phyloP scores from a whole-genome alignment of 495 filamentous ascomycete genomes.

The Neurospora sp. region DNA sequence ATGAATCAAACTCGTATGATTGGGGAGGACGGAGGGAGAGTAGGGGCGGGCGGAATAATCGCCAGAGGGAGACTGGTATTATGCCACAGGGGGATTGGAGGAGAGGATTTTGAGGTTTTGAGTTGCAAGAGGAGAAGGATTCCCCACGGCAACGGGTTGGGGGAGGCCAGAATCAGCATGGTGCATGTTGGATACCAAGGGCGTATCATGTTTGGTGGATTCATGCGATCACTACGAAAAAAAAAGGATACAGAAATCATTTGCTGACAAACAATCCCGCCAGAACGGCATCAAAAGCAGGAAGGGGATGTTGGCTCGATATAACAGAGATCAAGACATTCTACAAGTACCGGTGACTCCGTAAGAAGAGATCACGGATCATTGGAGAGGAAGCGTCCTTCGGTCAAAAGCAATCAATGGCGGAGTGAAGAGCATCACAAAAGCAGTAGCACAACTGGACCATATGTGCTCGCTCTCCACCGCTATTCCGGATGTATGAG shows the following conservation, averaged over 20 bases:
- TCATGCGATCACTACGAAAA: too few relatives aligned
- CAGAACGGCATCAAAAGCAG: not conserved
- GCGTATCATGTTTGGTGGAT: not conserved
- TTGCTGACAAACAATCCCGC: not conserved
- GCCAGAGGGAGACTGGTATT: not conserved
- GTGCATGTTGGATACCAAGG: not conserved
- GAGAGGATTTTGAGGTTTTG: constrained; percentile 26
- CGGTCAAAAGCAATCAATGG: not conserved
- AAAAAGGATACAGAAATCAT: too few relatives aligned
- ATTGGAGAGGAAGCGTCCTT: not conserved
- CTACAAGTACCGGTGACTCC: too few relatives aligned
- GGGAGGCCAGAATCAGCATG: not conserved
- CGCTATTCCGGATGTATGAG: not conserved
- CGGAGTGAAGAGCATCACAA: not conserved
- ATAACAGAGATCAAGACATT: too few relatives aligned
- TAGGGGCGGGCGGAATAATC: constrained; percentile 11
- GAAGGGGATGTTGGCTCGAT: not conserved
- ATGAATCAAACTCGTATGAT: not conserved
- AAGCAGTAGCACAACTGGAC: not conserved
- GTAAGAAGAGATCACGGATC: too few relatives aligned
- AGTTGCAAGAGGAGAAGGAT: not conserved
- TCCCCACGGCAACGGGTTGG: not conserved
- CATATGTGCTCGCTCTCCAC: not conserved
- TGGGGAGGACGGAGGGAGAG: constrained; percentile 5
- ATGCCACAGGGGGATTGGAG: constrained; percentile 51